phyloP scores from a whole-genome alignment of 163 green algal genomes.

The Chloroidium sp. region DNA sequence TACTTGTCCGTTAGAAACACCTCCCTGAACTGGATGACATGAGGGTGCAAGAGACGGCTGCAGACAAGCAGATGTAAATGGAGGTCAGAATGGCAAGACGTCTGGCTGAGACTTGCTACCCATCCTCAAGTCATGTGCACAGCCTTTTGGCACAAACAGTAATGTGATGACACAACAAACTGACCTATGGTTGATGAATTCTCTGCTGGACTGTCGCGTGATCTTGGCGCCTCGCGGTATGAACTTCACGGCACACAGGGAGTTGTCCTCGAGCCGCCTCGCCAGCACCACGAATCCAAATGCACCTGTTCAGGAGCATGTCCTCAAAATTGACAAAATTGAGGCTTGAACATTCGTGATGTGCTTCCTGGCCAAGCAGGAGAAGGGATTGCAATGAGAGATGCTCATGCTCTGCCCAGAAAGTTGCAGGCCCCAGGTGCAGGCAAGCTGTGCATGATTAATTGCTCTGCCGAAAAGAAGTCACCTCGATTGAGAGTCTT shows the following conservation, averaged over 20 bases:
- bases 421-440: too few relatives aligned
- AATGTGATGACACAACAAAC: conserved; percentile 13
- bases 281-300: background rate
- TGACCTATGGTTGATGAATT: conserved; percentile 50
- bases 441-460: too few relatives aligned
- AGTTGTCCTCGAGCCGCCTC: background rate
- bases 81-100: conserved; percentile 45
- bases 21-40: conserved; percentile 55
- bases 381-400: too few relatives aligned
- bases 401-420: too few relatives aligned
- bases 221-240: conserved; percentile 36
- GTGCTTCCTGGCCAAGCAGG: too few relatives aligned
- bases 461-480: too few relatives aligned
- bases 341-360: too few relatives aligned
- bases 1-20: conserved; percentile 38
- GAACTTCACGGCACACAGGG: conserved; percentile 30
- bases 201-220: conserved; percentile 31
- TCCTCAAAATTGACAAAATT: too few relatives aligned
- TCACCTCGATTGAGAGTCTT: too few relatives aligned
- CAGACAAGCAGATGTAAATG: conserved; percentile 14
- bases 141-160: conserved; percentile 36
- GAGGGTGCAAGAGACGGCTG: conserved; percentile 49
- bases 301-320: background rate
- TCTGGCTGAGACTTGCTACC: background rate
- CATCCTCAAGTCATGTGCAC: background rate